These are phyloP conservation scores for Meyerozyma athensensis DNA, from an alignment of 1,139 yeast genomes.

Conservation along the genomic window DNA sequence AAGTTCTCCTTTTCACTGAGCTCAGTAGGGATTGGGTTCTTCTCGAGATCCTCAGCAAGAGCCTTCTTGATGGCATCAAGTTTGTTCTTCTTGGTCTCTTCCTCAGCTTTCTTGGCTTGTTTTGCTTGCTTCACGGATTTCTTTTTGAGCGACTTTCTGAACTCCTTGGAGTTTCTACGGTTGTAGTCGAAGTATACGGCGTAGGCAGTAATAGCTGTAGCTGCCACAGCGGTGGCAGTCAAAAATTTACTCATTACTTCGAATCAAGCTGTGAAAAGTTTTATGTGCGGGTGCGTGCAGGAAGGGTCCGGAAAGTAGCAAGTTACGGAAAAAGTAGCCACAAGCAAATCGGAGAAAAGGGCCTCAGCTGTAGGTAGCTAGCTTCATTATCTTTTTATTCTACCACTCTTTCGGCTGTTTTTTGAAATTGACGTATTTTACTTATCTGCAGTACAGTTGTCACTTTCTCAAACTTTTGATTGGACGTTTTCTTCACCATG, in stretches of 20 bases:
- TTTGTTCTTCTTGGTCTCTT: conserved; percentile 56
- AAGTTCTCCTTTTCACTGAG: conserved; percentile 66
- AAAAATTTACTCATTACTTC: conserved; percentile 35
- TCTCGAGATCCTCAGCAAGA: conserved; percentile 57
- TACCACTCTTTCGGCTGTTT: neutral
- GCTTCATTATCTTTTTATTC: too few species aligned
- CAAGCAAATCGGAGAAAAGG: too few species aligned
- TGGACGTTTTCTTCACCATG: conserved; percentile 10
- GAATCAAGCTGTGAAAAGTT: neutral
- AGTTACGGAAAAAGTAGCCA: too few species aligned
- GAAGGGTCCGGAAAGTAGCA: too few species aligned
- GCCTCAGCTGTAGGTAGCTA: too few species aligned
- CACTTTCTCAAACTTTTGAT: conserved; percentile 1
- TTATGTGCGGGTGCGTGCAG: neutral
- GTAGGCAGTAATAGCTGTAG: conserved; percentile 63
- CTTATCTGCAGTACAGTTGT: neutral
- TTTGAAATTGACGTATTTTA: neutral
- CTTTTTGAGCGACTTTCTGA: conserved; percentile 71
- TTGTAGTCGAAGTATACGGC: conserved; percentile 86
- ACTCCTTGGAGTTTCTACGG: conserved; percentile 77
- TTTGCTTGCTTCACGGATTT: conserved; percentile 57
- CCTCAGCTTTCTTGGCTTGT: conserved; percentile 51
- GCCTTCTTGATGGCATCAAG: conserved; percentile 58
- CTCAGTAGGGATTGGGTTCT: conserved; percentile 73
- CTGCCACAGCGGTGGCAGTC: conserved; percentile 48